A percentile compares a stretch with the other conserved stretches of the same genome.
These are phyloP conservation scores for Xylaria curta DNA, from an alignment of 495 filamentous ascomycete species.

Conservation along the genomic window DNA sequence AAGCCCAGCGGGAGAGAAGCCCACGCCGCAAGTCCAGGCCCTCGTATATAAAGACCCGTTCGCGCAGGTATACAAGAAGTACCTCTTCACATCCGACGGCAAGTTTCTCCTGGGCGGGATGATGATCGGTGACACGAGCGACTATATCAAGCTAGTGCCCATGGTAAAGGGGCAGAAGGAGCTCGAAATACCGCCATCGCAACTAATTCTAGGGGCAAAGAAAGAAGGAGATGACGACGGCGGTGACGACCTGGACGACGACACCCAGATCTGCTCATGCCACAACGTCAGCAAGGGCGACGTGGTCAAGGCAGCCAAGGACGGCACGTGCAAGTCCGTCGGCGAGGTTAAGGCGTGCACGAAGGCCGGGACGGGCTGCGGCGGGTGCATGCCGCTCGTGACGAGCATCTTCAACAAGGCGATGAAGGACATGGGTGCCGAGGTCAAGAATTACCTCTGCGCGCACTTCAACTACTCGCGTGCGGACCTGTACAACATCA, in stretches of 20 bases:
- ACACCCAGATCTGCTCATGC: constrained; percentile 93
- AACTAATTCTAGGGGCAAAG: constrained; percentile 87
- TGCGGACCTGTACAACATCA: constrained; percentile 89
- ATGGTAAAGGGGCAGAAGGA: constrained; percentile 88
- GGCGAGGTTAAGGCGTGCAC: constrained; percentile 92
- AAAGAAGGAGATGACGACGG: constrained; percentile 67
- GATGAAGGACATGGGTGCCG: constrained; percentile 88
- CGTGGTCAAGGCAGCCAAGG: constrained; percentile 74
- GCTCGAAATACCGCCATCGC: constrained; percentile 81
- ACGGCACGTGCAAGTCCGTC: constrained; percentile 83
- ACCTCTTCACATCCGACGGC: constrained; percentile 89
- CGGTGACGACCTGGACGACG: constrained; percentile 64
- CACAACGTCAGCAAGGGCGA: constrained; percentile 96
- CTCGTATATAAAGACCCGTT: constrained; percentile 95
- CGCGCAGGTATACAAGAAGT: constrained; percentile 95
- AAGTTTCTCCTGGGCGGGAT: constrained; percentile 94
- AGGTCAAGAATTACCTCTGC: constrained; percentile 89
- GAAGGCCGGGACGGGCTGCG: constrained; percentile 93
- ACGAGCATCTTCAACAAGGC: constrained; percentile 92
- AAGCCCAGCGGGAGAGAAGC: constrained; percentile 40
- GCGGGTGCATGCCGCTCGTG: constrained; percentile 92
- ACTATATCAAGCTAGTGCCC: constrained; percentile 94
- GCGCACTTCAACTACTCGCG: constrained; percentile 87
- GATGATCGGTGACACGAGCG: constrained; percentile 97
- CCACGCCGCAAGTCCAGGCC: constrained; percentile 74